phyloP scores from a whole-genome alignment of 140 eudicot species.

The Stevia rebaudiana region DNA sequence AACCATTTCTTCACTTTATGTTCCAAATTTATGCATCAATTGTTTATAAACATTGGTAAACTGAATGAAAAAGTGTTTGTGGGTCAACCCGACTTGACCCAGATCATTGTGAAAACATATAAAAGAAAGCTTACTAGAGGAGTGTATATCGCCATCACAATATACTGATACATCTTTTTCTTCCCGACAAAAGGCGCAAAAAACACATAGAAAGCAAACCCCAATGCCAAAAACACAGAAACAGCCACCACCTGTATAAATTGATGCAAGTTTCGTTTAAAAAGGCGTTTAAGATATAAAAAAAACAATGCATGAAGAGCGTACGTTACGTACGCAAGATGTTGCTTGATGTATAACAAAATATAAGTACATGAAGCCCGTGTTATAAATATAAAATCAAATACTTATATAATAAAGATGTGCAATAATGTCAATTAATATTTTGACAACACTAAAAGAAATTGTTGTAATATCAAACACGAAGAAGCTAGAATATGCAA shows the following conservation, averaged over 20 bases:
- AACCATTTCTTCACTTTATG: no score
- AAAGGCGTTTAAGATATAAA: no score
- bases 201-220: constrained; percentile 97
- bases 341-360: no score
- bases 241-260: constrained; percentile 87
- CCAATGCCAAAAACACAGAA: constrained; percentile 92
- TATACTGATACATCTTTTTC: constrained; percentile 64
- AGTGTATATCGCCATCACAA: constrained; percentile 88
- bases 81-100: neutral
- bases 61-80: neutral
- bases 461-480: neutral
- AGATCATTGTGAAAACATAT: neutral
- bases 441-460: no score
- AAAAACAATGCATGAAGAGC: no score
- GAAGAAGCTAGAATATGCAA: neutral
- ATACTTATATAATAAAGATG: no score
- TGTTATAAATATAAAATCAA: no score
- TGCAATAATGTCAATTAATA: no score
- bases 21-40: neutral
- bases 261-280: no score
- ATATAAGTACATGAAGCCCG: no score
- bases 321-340: no score
- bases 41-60: neutral
- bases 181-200: constrained; percentile 98
- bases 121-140: constrained; percentile 70